Evolutionary conservation across 805 yeast genomes (phyloP), one percentile per base, ranked within the genome.

Genomic region (Sugiyamaella mastotermitis): DNA sequence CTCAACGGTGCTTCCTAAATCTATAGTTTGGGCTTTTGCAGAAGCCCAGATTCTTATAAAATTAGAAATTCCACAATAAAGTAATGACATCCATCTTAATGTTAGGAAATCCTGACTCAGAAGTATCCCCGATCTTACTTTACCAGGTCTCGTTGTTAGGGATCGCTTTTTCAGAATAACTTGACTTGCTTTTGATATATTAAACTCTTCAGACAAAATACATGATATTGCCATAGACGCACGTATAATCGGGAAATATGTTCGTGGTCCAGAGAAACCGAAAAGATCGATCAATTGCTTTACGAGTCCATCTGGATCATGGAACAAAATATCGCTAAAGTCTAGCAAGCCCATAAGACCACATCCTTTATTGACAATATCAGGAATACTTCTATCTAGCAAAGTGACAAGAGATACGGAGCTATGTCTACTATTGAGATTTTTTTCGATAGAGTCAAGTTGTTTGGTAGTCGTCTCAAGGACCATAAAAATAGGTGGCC

Each of bases 41-140:
- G 68, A 73, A 44, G 71, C 74, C 90, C 92, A 83, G 30, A 80
- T 62, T 28, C 69, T 67, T 48, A 81, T 61, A 38, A 79, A 68
- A 43, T 73, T 72, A 26, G 68, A 65, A 71, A 81, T 72, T 14
- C 79, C 66, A 23, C 67, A 63, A 51, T 71, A 76, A 35, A 76
- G 73, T 51, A 83, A 59, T 18, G 71, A 49, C 38, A 72, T 79
- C 68, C 80, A 74, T 35, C 66, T 60, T 33, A 46, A 47, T 25
- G 44, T 38, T 15, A 46, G 16, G 22, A 16, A 11, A 13, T n/a
- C 8, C 22, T 16, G 26, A 31, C 22, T 9, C 34, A 24, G 10
- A 9, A 6, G 7, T 9, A 16, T 9, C n/a, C 34, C 7, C 28
- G 34, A 14, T 17, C 22, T 15, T 10, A 23, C 26, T 10, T 10